phyloP scores from a whole-genome alignment of 495 filamentous ascomycete species.

The Mycothermus thermophilus region DNA sequence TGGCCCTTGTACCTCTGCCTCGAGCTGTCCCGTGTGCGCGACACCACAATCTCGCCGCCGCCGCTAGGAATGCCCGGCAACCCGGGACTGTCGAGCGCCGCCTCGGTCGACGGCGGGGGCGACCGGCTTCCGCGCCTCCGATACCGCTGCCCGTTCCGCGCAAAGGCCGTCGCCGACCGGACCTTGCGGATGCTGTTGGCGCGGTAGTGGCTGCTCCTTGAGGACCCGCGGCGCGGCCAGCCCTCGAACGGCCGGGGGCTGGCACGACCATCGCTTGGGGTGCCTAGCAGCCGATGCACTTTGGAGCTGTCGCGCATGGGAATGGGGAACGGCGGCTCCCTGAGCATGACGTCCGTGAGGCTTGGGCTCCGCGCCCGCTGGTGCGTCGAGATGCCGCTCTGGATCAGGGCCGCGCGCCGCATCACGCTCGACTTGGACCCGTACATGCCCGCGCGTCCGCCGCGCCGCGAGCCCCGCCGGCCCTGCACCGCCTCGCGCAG shows the following conservation, averaged over 20 bases:
- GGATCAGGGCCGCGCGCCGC: slow-evolving; percentile 55
- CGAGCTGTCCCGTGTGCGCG: slow-evolving; percentile 30
- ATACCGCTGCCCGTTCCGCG: slow-evolving; percentile 27
- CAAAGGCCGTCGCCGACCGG: slow-evolving; percentile 62
- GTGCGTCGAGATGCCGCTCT: slow-evolving; percentile 62
- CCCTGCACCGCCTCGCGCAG: slow-evolving; percentile 17
- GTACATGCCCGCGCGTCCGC: slow-evolving; percentile 18
- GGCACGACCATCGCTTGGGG: slow-evolving; percentile 56
- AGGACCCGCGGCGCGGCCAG: slow-evolving; percentile 25
- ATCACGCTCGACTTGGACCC: slow-evolving; percentile 31
- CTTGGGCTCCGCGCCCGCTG: slow-evolving; percentile 65
- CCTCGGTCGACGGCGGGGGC: slow-evolving; percentile 49
- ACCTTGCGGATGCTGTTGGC: slow-evolving; percentile 60
- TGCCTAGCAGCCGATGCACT: too few species aligned
- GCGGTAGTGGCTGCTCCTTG: slow-evolving; percentile 30
- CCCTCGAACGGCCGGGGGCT: slow-evolving; percentile 51
- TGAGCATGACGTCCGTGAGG: slow-evolving; percentile 40
- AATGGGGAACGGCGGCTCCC: slow-evolving; percentile 74
- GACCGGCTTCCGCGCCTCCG: slow-evolving; percentile 45
- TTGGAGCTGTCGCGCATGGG: too few species aligned
- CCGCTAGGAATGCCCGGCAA: slow-evolving; percentile 62
- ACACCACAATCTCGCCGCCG: slow-evolving; percentile 54
- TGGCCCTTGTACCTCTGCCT: slow-evolving; percentile 29
- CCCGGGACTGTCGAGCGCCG: slow-evolving; percentile 54
- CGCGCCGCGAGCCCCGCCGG: slow-evolving; percentile 19